Evolutionary conservation across 371 early-diverging fungal species (phyloP).

Genomic region (Zychaea mexicana): DNA sequence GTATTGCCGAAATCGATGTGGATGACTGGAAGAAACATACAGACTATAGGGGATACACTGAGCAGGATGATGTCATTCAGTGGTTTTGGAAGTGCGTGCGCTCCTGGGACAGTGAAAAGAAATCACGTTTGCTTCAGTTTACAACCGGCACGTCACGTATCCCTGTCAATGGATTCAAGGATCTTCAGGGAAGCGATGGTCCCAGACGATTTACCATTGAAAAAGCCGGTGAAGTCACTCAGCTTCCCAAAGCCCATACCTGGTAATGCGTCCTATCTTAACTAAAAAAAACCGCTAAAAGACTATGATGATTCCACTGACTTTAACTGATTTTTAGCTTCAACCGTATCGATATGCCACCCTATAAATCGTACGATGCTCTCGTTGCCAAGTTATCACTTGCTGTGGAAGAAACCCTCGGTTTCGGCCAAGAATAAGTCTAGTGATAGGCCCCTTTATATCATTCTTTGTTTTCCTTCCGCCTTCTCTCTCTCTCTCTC

Average conservation of each 20-base stretch:
- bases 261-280: slow-evolving; percentile 55
- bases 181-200: slow-evolving; percentile 96
- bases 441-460: neutral
- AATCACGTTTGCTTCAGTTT: slow-evolving; percentile 95
- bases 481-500: neutral
- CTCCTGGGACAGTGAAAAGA: slow-evolving; percentile 91
- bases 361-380: slow-evolving; percentile 75
- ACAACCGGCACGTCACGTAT: slow-evolving; percentile 98
- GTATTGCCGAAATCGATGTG: slow-evolving; percentile 97
- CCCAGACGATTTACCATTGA: slow-evolving; percentile 96
- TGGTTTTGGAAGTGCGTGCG: slow-evolving; percentile 98
- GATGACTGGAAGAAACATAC: slow-evolving; percentile 99
- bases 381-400: slow-evolving; percentile 83
- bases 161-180: slow-evolving; percentile 98
- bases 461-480: neutral
- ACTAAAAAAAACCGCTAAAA: neutral
- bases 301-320: too few relatives aligned
- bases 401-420: slow-evolving; percentile 93
- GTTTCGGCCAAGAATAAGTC: slow-evolving; percentile 78
- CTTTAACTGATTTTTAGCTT: too few relatives aligned
- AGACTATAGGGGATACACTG: slow-evolving; percentile 96
- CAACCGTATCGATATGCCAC: slow-evolving; percentile 95
- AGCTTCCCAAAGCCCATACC: slow-evolving; percentile 93
- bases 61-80: slow-evolving; percentile 93
- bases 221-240: slow-evolving; percentile 84